Conservation (phyloP, 305 asterid species). For the Petunia hybrid region DNA sequence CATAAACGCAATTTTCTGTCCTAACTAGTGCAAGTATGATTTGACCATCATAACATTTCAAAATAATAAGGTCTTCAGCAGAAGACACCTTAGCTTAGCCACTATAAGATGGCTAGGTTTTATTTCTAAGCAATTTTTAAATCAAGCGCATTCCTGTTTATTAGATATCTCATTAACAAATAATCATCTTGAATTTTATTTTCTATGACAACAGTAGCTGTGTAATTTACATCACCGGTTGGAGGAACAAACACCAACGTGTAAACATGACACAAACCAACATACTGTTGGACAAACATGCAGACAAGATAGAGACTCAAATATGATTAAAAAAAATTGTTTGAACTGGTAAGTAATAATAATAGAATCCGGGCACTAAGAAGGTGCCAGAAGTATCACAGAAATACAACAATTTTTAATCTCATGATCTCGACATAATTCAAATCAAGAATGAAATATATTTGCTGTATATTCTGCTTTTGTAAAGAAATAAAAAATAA, state of each 20-base stretch:
- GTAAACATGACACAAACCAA: slow-evolving; percentile 13
- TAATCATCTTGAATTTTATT: not conserved
- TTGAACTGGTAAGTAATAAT: no score
- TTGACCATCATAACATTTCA: slow-evolving; percentile 1
- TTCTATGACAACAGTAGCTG: not conserved
- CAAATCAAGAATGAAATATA: no score
- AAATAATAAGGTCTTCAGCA: slow-evolving; percentile 17
- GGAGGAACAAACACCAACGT: slow-evolving; percentile 20
- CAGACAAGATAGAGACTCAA: not conserved
- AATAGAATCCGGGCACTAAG: no score
- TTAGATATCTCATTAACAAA: slow-evolving; percentile 18
- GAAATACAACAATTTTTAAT: not conserved
- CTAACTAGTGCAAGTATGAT: not conserved
- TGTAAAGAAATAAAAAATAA: no score
- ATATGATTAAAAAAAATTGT: not conserved
- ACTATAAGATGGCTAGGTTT: slow-evolving; percentile 10
- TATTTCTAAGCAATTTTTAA: not conserved
- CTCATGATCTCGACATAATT: not conserved
- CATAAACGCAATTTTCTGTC: not conserved
- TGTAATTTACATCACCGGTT: slow-evolving; percentile 15
- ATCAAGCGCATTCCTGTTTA: not conserved
- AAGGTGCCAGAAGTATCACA: no score
- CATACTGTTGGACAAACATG: slow-evolving; percentile 18
- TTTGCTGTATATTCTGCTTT: no score
- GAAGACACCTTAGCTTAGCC: not conserved